Evolutionary conservation across 1,284 basidiomycete genomes (phyloP).

Genomic region (Cutaneotrichosporon curvatum): DNA sequence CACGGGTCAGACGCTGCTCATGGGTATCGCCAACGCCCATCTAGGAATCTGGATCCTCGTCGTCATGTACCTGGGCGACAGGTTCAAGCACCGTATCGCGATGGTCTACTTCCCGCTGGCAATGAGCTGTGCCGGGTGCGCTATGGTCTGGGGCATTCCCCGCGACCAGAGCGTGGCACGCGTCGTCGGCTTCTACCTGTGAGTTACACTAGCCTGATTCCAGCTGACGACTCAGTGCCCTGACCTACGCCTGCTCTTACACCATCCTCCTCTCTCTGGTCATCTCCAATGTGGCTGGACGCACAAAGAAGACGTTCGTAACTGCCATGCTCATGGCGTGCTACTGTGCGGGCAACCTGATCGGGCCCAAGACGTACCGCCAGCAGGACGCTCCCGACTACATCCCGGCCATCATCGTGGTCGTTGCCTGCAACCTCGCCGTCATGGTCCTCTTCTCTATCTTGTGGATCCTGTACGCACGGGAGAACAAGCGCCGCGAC

Average conservation of each 20-base stretch:
- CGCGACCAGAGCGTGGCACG: not conserved
- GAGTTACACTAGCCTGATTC: too few relatives aligned
- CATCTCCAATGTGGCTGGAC: constrained; percentile 15
- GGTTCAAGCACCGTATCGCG: not conserved
- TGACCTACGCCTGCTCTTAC: not conserved
- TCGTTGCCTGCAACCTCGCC: not conserved
- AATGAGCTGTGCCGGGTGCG: not conserved
- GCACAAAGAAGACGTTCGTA: constrained; percentile 21
- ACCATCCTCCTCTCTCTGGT: not conserved
- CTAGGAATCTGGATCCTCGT: constrained; percentile 1
- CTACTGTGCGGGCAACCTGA: constrained; percentile 7
- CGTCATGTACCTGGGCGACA: not conserved
- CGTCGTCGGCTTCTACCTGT: not conserved
- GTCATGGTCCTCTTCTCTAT: not conserved
- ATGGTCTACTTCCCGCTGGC: not conserved
- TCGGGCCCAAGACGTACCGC: constrained; percentile 10
- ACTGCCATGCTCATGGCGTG: constrained; percentile 12
- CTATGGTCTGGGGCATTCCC: not conserved
- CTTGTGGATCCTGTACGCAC: not conserved
- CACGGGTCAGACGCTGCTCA: constrained; percentile 15
- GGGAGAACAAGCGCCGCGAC: not conserved
- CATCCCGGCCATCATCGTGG: not conserved
- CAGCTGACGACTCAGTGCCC: too few relatives aligned
- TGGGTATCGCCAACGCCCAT: constrained; percentile 17
- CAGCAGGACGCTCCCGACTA: constrained; percentile 5